Evolutionary conservation across 495 filamentous ascomycete species (phyloP), one percentile per base, ranked within the genome.

Genomic region (Podospora australis): DNA sequence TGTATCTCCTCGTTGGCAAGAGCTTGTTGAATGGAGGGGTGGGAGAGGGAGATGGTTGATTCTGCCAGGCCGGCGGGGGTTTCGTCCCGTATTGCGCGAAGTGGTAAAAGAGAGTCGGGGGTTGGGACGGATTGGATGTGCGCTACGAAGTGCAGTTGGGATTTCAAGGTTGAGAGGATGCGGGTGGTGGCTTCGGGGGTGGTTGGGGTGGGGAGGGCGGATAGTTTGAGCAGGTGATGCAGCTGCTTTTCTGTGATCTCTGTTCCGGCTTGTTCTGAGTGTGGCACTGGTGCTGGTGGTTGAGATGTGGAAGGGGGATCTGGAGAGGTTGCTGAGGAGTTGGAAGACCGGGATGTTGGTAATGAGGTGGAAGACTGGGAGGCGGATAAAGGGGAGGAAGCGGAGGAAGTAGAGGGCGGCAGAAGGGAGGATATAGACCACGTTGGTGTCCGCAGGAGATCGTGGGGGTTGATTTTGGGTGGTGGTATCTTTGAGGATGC

Each of bases 141-240:
- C 46, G 76, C 78, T 30, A 97, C 88, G 57, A 99, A 97, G 57
- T 88, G 83, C 0, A 99, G 77, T 56, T 99, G 92, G 8, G 87
- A 81, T 35, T 81, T 72, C 6, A 99, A 75, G 0, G 84, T 88
- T 16, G 75, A 53, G 4, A 92, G 70, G 79, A 95, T 87, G 7
- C 68, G 55, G 0, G 66, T 44, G 55, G 88, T 80, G 24, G 67
- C 63, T 55, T 83, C 78, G 6, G 67, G 55, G 14, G 70, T 73
- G 10, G 70, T 57, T 2, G 92, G 90, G 6, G 74, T 74, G 0
- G 91, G 88, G 0, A 97, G 82, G 24, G 92, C 89, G 6, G 90
- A 95, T 49, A 98, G 82, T 13, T 88, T 86, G 32, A 95, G 83
- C 9, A 99, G 83, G 66, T 96, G 92, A 51, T n/a, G n/a, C n/a